Percentiles rank a stretch among this genome's conserved stretches.
phyloP scores from a whole-genome alignment of 108 stramenopile species.

The Nitzschia inconspicua region DNA sequence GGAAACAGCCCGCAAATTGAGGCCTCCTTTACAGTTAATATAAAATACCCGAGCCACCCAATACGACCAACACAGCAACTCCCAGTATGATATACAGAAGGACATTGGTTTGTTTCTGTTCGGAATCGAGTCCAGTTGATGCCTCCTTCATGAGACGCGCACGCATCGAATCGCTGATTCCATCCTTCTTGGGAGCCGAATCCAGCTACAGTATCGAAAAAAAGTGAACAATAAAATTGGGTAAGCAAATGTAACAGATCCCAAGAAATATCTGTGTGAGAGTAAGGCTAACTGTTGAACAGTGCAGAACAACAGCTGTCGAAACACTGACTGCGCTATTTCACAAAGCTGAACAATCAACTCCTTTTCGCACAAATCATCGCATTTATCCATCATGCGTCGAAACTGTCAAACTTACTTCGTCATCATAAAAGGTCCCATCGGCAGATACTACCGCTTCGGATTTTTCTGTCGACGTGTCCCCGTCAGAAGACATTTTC shows the following conservation, averaged over 20 bases:
- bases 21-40: too few species aligned
- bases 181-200: constrained; percentile 34
- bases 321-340: neutral
- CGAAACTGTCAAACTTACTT: constrained; percentile 25
- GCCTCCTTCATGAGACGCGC: constrained; percentile 68
- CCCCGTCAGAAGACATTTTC: too few species aligned
- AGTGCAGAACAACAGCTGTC: neutral
- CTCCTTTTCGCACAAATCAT: neutral
- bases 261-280: too few species aligned
- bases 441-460: too few species aligned
- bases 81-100: constrained; percentile 66
- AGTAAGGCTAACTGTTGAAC: too few species aligned
- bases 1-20: too few species aligned
- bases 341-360: too few species aligned
- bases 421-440: constrained; percentile 62
- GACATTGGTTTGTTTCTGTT: constrained; percentile 66
- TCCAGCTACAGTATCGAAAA: neutral
- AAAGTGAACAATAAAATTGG: neutral
- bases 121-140: constrained; percentile 64
- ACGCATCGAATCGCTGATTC: constrained; percentile 69
- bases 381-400: neutral
- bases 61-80: constrained; percentile 59
- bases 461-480: too few species aligned
- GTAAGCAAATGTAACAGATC: too few species aligned
- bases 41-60: constrained; percentile 70